Evolutionary conservation across 805 yeast genomes (phyloP).

Genomic region (Saturnispora galanensis): DNA sequence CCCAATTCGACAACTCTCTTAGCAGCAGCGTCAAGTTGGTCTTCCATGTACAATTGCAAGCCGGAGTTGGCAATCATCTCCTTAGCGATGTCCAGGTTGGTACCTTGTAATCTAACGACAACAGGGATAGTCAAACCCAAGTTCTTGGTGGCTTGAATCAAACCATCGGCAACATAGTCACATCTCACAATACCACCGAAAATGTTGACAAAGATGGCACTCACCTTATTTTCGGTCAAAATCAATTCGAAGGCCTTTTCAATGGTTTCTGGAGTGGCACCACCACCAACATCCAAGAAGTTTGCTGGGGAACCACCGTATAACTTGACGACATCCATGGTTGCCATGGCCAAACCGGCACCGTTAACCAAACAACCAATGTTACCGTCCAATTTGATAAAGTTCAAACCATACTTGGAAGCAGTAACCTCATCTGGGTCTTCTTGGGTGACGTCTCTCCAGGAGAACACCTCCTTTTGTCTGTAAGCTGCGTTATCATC

Average conservation of each 20-base stretch:
- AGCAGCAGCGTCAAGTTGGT: constrained; percentile 96
- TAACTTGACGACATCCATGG: constrained; percentile 97
- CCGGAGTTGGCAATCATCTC: constrained; percentile 81
- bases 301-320: constrained; percentile 99
- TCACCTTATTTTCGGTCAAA: constrained; percentile 77
- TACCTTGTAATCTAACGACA: constrained; percentile 97
- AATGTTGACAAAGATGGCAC: constrained; percentile 95
- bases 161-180: constrained; percentile 96
- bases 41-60: constrained; percentile 81
- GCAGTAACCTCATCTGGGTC: constrained; percentile 97
- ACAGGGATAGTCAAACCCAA: constrained; percentile 88
- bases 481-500: constrained; percentile 95
- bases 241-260: constrained; percentile 94
- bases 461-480: constrained; percentile 86
- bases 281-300: constrained; percentile 99
- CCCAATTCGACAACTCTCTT: constrained; percentile 78
- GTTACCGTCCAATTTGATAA: constrained; percentile 96
- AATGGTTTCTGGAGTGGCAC: constrained; percentile 97
- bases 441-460: constrained; percentile 98
- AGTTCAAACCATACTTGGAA: constrained; percentile 79
- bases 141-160: constrained; percentile 89
- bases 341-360: constrained; percentile 99
- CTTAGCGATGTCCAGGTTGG: constrained; percentile 85
- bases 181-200: constrained; percentile 99
- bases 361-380: constrained; percentile 99